Percentiles rank a stretch among this genome's conserved stretches.
Evolutionary conservation across 2,329 filamentous ascomycete genomes (phyloP).

Genomic region (Cordyceps cicadae): DNA sequence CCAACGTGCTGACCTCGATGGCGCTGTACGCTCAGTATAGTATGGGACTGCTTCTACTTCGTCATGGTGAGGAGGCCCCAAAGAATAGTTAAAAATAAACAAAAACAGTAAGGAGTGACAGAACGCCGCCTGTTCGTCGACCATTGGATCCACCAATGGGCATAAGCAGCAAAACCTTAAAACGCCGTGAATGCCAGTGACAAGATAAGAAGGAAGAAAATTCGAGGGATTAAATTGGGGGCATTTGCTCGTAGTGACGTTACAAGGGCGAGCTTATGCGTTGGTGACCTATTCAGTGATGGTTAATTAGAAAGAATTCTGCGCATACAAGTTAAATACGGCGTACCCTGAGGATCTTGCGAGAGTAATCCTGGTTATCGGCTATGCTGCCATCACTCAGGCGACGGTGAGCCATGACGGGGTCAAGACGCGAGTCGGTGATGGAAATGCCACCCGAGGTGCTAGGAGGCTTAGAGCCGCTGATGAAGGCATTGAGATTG

Average conservation of each 20-base stretch:
- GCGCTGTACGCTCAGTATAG: constrained; percentile 10
- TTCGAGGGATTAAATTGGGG: constrained; percentile 13
- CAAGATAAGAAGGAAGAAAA: constrained; percentile 13
- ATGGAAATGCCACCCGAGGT: constrained; percentile 61
- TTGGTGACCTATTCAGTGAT: constrained; percentile 43
- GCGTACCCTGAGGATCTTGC: constrained; percentile 86
- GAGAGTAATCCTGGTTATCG: constrained; percentile 93
- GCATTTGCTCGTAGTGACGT: constrained; percentile 16
- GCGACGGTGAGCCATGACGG: constrained; percentile 72
- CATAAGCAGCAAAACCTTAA: constrained; percentile 31
- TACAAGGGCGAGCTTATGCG: constrained; percentile 35
- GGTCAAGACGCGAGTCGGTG: constrained; percentile 78
- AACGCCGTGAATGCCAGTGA: constrained; percentile 36
- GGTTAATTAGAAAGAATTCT: constrained; percentile 13
- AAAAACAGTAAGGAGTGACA: constrained; percentile 17
- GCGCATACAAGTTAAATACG: background rate
- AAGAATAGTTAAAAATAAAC: constrained; percentile 19
- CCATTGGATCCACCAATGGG: constrained; percentile 26
- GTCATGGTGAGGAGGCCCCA: background rate
- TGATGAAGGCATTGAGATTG: constrained; percentile 69
- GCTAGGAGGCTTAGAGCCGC: constrained; percentile 51
- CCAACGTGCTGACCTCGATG: constrained; percentile 1
- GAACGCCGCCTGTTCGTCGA: constrained; percentile 30
- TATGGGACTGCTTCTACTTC: constrained; percentile 29
- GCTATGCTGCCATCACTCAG: constrained; percentile 94